Conservation (phyloP, 345 rosid genomes). For the Litchi chinensis region DNA sequence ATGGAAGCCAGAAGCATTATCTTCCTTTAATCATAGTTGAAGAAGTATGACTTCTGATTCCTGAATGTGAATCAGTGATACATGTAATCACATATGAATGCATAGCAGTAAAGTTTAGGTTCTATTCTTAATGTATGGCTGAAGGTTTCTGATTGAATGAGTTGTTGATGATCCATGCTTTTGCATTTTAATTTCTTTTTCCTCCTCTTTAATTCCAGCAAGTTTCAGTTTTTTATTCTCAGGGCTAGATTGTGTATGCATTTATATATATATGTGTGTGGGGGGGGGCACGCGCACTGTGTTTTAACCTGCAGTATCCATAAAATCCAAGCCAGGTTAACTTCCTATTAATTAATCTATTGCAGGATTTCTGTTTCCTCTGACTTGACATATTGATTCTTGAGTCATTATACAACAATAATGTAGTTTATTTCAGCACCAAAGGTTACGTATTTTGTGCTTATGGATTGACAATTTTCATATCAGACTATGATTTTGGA, state of each 20-base stretch:
- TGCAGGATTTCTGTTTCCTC: neutral
- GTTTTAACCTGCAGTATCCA: too few relatives aligned
- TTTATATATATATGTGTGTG: too few relatives aligned
- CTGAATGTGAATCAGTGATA: neutral
- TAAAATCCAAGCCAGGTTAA: too few relatives aligned
- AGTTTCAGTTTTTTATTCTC: too few relatives aligned
- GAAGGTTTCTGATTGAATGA: neutral
- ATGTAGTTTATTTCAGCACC: neutral
- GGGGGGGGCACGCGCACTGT: too few relatives aligned
- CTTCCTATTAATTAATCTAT: too few relatives aligned
- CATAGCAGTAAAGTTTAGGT: neutral
- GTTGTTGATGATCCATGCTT: neutral
- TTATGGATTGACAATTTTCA: neutral
- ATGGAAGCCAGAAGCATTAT: neutral
- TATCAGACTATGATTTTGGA: too few relatives aligned
- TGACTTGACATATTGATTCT: neutral
- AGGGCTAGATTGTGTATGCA: too few relatives aligned
- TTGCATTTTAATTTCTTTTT: neutral
- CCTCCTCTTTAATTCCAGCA: too few relatives aligned
- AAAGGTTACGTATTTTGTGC: neutral
- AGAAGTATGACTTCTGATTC: neutral
- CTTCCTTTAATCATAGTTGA: neutral
- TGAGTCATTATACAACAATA: too few relatives aligned
- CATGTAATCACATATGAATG: neutral
- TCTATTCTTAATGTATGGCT: neutral